Evolutionary conservation across 208 protist genomes (phyloP), one percentile per base, ranked within the genome.

Genomic region (Porcisia deanei): DNA sequence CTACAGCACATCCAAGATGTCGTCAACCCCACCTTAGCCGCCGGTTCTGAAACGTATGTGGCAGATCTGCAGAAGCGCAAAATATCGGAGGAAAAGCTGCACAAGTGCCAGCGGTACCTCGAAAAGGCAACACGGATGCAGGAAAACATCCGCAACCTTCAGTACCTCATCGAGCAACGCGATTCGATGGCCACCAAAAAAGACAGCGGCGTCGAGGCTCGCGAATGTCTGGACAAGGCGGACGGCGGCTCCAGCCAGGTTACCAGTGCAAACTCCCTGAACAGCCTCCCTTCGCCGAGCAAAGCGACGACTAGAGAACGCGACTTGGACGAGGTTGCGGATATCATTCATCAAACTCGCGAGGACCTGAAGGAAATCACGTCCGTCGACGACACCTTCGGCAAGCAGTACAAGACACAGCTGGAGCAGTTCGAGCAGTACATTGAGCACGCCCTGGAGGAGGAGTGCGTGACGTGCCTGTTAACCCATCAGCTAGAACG

Each of bases 371-470:
- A 78, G n/a, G 84, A 86, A 25, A 79, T 95, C 43, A 75, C 81
- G 9, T 65, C 75, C 25, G 75, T 93, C 53, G 91, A 95, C 14
- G 73, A 85, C 34, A 80, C 81, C 22, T 93, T 89, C 63, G 91
- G 91, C 14, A 84, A 88, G 59, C 83, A 87, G 73, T 81, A 91
- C 78, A 72, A 80, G n/a, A 76, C 81, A 2, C 65, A 79, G 60
- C 76, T 95, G 20, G 83, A 85, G 59, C 66, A 85, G 69, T 89
- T 88, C 65, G 91, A 93, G 63, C 83, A 86, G 70, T 77, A 81
- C 25, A 82, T 95, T 16, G 83, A 93, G 73, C 71, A 81, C 20
- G 80, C 79, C 3, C 71, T 95, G 34, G 91, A 95, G 77, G 73
- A 81, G 57, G 87, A 92, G 60, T 95, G 91, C 71, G 68, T 91